phyloP scores from a whole-genome alignment of 2,329 filamentous ascomycete genomes.

The Hymenoscyphus albidus region DNA sequence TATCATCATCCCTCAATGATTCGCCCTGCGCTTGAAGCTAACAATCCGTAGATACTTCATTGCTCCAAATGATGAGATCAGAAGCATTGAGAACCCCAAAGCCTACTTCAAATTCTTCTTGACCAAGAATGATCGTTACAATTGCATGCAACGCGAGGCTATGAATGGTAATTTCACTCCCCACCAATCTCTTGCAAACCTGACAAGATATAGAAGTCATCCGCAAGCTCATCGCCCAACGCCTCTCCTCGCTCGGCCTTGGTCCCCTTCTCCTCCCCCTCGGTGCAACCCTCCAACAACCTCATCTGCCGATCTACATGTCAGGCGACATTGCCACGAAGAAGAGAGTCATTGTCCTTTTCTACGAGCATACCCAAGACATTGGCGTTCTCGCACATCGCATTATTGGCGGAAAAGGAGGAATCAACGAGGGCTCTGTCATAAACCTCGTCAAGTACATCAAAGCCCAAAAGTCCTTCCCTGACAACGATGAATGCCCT shows the following conservation, averaged over 20 bases:
- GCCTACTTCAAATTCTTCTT: constrained; percentile 72
- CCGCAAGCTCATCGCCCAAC: constrained; percentile 55
- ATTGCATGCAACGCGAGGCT: constrained; percentile 68
- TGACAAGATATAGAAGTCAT: constrained; percentile 52
- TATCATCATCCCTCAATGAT: constrained; percentile 39
- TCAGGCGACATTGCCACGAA: constrained; percentile 52
- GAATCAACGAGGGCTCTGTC: constrained; percentile 67
- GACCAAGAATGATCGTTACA: constrained; percentile 71
- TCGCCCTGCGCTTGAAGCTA: constrained; percentile 11
- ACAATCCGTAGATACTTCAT: constrained; percentile 64
- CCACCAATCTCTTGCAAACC: constrained; percentile 4
- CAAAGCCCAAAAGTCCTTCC: constrained; percentile 19
- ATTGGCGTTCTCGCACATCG: constrained; percentile 73
- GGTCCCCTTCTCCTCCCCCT: constrained; percentile 59
- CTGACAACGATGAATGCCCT: constrained; percentile 37
- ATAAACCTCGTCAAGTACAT: constrained; percentile 57
- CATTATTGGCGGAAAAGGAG: constrained; percentile 57
- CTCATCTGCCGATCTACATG: constrained; percentile 67
- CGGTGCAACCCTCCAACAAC: constrained; percentile 42
- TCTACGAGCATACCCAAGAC: constrained; percentile 69
- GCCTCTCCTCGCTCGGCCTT: constrained; percentile 60
- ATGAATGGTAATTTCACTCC: constrained; percentile 61
- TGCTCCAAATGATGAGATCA: constrained; percentile 71
- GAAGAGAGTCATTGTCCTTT: constrained; percentile 65
- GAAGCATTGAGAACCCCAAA: constrained; percentile 62